Conservation (phyloP, 495 filamentous ascomycete species). For the Penicillium lagena region DNA sequence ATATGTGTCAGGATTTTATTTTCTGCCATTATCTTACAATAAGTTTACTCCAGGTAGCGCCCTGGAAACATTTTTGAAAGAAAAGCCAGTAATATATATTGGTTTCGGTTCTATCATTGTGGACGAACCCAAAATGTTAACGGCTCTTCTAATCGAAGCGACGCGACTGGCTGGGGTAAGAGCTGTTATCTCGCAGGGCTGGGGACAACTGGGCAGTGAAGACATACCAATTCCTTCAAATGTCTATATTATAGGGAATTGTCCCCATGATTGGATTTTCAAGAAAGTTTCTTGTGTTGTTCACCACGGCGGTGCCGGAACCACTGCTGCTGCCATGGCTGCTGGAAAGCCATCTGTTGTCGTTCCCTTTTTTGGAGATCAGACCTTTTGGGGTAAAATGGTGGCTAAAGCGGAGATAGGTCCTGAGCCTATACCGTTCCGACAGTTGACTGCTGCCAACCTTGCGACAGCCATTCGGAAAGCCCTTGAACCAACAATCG, state of each 20-base stretch:
- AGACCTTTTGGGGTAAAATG: slow-evolving; percentile 77
- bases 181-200: slow-evolving; percentile 69
- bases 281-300: slow-evolving; percentile 64
- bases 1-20: slow-evolving; percentile 64
- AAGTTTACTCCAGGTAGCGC: slow-evolving; percentile 55
- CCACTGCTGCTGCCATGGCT: slow-evolving; percentile 66
- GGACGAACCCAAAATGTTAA: slow-evolving; percentile 60
- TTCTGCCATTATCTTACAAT: slow-evolving; percentile 51
- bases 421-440: slow-evolving; percentile 62
- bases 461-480: slow-evolving; percentile 55
- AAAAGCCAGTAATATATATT: slow-evolving; percentile 63
- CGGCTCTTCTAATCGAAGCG: slow-evolving; percentile 59
- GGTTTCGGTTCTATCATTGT: slow-evolving; percentile 77
- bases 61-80: slow-evolving; percentile 54
- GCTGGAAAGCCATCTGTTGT: slow-evolving; percentile 63
- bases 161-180: slow-evolving; percentile 56
- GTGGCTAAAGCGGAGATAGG: slow-evolving; percentile 66
- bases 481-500: slow-evolving; percentile 48
- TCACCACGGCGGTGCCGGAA: slow-evolving; percentile 78
- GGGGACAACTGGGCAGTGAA: slow-evolving; percentile 65
- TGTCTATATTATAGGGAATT: slow-evolving; percentile 69
- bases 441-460: slow-evolving; percentile 53
- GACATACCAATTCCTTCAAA: slow-evolving; percentile 52
- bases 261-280: slow-evolving; percentile 80
- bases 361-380: slow-evolving; percentile 79